These are phyloP conservation scores for Sporothrix brasiliensis DNA, from an alignment of 2,329 filamentous ascomycete species.

Conservation along the genomic window DNA sequence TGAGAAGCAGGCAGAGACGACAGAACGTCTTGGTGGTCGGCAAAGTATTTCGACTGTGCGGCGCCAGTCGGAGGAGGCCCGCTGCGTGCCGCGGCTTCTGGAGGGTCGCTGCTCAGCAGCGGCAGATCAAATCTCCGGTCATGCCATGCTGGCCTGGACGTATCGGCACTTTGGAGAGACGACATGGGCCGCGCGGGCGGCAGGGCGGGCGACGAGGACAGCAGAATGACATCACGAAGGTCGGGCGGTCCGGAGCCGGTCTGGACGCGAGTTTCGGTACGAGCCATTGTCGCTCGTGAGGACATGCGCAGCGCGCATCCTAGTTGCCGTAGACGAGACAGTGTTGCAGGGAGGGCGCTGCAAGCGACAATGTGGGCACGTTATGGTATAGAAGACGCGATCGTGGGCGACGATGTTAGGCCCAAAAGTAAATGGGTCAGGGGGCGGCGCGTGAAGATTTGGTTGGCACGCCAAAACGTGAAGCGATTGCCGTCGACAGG, in stretches of 20 bases:
- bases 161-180: not conserved
- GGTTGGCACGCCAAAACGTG: slow-evolving; percentile 13
- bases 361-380: not conserved
- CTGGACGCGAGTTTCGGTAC: slow-evolving; percentile 34
- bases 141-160: not conserved
- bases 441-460: not conserved
- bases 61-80: not conserved
- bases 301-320: slow-evolving; percentile 54
- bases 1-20: not conserved
- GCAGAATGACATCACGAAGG: slow-evolving; percentile 26
- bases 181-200: not conserved
- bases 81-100: not conserved
- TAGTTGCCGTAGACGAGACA: slow-evolving; percentile 41
- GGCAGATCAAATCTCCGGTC: not conserved
- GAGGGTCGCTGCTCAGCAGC: not conserved
- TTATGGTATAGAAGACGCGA: not conserved
- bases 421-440: not conserved
- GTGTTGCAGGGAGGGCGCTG: slow-evolving; percentile 34
- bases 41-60: slow-evolving; percentile 19
- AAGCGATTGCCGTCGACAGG: not conserved
- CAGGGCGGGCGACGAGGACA: slow-evolving; percentile 31
- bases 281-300: slow-evolving; percentile 42
- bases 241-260: not conserved
- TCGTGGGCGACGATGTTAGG: not conserved
- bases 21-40: not conserved